Evolutionary conservation across 75 land plant species (phyloP).

Genomic region (Pinus albicaulis): DNA sequence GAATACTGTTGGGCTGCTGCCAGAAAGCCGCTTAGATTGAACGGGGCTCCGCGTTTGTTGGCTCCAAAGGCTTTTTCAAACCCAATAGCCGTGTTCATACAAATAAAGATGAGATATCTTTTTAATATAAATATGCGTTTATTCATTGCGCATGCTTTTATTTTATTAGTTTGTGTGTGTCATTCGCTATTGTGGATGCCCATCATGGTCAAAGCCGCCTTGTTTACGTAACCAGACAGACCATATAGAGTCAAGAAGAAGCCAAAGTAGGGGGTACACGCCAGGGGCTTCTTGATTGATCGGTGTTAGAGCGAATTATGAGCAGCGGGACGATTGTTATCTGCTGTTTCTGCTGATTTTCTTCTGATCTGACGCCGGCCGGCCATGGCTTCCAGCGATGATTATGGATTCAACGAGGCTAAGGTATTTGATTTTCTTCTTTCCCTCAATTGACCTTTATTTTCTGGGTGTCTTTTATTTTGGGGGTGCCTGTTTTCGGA

Average conservation of each 20-base stretch:
- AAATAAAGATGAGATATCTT: not conserved
- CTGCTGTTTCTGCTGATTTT: not conserved
- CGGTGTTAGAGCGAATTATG: too few relatives aligned
- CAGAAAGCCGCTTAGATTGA: not conserved
- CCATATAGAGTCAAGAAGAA: not conserved
- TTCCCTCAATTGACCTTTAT: not conserved
- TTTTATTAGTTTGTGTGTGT: not conserved
- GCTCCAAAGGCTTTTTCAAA: not conserved
- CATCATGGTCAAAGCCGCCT: not conserved
- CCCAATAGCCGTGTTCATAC: not conserved
- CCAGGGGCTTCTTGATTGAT: not conserved
- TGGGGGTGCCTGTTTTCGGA: too few relatives aligned
- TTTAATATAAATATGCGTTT: not conserved
- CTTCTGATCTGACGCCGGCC: not conserved
- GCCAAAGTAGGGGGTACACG: not conserved
- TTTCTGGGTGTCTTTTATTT: not conserved
- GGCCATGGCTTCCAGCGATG: conserved; percentile 6
- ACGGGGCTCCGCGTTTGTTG: not conserved
- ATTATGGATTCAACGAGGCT: conserved; percentile 5
- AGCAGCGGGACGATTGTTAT: not conserved
- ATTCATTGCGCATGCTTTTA: not conserved
- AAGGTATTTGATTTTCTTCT: not conserved
- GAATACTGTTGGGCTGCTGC: not conserved
- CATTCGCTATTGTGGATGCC: too few relatives aligned
- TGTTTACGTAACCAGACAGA: not conserved